Percentiles rank a stretch among this genome's conserved stretches.
phyloP scores from a whole-genome alignment of 2,329 filamentous ascomycete species.

The Samsoniella hepiali region DNA sequence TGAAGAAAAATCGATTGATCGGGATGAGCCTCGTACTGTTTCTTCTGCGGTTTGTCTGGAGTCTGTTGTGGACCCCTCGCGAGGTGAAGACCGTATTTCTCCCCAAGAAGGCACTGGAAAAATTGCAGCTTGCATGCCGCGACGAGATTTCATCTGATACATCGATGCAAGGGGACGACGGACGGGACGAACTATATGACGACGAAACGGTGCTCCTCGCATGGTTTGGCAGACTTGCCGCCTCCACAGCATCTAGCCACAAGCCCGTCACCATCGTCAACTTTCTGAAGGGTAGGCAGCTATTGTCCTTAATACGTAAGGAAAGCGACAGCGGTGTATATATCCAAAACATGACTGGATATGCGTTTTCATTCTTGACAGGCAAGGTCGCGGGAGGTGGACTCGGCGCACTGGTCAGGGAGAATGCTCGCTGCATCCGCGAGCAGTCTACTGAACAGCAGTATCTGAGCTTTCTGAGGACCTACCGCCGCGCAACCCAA shows the following conservation, averaged over 20 bases:
- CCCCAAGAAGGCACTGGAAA: neutral
- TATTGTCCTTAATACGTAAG: neutral
- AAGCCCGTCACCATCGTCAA: neutral
- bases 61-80: neutral
- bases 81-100: constrained; percentile 3
- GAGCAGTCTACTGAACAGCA: constrained; percentile 6
- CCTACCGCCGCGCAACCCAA: neutral
- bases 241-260: neutral
- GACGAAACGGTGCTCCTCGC: neutral
- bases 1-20: neutral
- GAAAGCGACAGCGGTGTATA: neutral
- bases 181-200: no score
- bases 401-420: neutral
- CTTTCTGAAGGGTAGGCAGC: neutral
- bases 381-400: neutral
- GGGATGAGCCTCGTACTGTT: neutral
- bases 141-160: neutral
- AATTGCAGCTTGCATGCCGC: neutral
- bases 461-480: neutral
- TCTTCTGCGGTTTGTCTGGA: neutral
- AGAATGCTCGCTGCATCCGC: neutral
- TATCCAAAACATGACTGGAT: constrained; percentile 2
- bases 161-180: no score
- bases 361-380: constrained; percentile 6
- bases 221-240: neutral